phyloP scores from a whole-genome alignment of 1,284 basidiomycete genomes.

The Ceratorhiza oryzae-sativae region DNA sequence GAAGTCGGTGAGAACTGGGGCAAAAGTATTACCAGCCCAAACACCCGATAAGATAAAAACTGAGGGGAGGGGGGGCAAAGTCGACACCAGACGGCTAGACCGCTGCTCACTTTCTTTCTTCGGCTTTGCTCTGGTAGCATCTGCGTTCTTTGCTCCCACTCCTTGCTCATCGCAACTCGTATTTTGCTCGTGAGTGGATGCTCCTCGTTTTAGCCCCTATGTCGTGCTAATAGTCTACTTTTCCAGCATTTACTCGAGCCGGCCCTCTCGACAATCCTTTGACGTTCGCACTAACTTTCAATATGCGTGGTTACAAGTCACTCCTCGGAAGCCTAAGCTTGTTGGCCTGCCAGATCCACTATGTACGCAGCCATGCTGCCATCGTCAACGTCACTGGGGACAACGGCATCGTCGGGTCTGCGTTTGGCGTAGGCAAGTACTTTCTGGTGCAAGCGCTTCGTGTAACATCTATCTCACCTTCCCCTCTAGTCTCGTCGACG shows the following conservation, averaged over 20 bases:
- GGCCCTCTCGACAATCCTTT: background rate
- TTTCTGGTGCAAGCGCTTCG: background rate
- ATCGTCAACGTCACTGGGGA: constrained; percentile 15
- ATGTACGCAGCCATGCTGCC: constrained; percentile 29
- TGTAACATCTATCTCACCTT: background rate
- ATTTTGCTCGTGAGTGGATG: constrained; percentile 4
- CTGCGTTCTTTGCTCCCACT: constrained; percentile 4
- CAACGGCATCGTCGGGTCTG: constrained; percentile 19
- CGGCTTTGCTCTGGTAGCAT: constrained; percentile 31
- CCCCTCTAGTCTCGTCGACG: constrained; percentile 8
- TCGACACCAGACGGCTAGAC: constrained; percentile 30
- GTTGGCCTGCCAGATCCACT: constrained; percentile 3
- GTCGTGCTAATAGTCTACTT: background rate
- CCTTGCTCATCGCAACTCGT: background rate
- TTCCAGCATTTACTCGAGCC: constrained; percentile 9
- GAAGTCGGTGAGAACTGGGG: background rate
- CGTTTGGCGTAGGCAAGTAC: constrained; percentile 24
- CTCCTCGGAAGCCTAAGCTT: constrained; percentile 15
- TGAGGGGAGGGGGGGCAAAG: background rate
- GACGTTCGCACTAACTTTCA: background rate
- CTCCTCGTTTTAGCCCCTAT: background rate
- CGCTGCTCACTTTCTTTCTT: constrained; percentile 15
- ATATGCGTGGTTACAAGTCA: constrained; percentile 11
- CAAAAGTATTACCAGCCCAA: background rate
- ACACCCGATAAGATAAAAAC: constrained; percentile 7